phyloP scores from a whole-genome alignment of 257 asterid species.

The Linaria vulgaris region DNA sequence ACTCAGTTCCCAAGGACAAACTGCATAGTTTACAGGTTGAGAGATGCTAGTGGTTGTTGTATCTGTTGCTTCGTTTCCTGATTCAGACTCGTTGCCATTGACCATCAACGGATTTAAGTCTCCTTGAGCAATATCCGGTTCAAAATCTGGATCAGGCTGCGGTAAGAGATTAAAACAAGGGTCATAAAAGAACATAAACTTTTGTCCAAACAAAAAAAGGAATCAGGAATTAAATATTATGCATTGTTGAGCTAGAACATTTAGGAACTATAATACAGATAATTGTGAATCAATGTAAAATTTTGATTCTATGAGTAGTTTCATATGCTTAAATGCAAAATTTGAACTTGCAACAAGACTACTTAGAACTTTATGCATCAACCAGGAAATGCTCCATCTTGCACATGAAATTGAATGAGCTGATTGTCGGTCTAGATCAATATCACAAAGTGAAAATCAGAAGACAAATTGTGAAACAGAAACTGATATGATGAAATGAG shows the following conservation, averaged over 20 bases:
- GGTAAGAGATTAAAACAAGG: not conserved
- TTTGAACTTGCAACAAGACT: too few species aligned
- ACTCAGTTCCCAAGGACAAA: conserved; percentile 64
- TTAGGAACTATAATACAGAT: too few species aligned
- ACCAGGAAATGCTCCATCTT: too few species aligned
- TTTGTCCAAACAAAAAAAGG: conserved; percentile 10
- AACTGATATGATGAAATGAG: not conserved
- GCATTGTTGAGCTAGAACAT: too few species aligned
- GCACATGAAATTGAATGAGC: too few species aligned
- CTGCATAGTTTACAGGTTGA: conserved; percentile 50
- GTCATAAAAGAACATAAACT: not conserved
- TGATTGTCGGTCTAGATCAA: too few species aligned
- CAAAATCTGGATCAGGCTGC: conserved; percentile 55
- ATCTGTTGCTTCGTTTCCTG: conserved; percentile 29
- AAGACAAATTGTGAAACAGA: not conserved
- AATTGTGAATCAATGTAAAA: too few species aligned
- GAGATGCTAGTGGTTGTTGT: conserved; percentile 19
- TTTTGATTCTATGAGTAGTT: too few species aligned
- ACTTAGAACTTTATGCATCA: too few species aligned
- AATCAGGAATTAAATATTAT: conserved; percentile 1
- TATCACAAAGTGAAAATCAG: too few species aligned
- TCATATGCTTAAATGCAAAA: not conserved
- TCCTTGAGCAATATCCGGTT: conserved; percentile 40
- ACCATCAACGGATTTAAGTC: conserved; percentile 34
- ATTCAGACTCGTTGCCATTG: conserved; percentile 24